A percentile compares a stretch with the other conserved stretches of the same genome.
Evolutionary conservation across 306 rosid genomes (phyloP).

Genomic region (Begonia masoniana): DNA sequence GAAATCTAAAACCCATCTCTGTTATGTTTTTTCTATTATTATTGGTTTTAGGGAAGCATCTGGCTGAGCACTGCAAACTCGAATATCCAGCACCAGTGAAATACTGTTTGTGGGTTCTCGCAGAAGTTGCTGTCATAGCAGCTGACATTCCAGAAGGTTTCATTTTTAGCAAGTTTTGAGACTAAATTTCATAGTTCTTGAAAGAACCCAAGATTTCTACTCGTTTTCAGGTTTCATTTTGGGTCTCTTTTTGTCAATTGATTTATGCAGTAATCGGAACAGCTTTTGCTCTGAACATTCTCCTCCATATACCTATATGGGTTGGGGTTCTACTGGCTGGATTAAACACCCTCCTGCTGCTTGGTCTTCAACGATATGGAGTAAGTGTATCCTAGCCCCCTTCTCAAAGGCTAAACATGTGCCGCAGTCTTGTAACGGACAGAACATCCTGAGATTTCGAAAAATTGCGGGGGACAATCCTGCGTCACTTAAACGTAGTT

Average conservation of each 20-base stretch:
- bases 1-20: no score
- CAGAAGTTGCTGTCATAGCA: slow-evolving; percentile 11
- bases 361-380: slow-evolving; percentile 11
- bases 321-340: slow-evolving; percentile 13
- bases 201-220: no score
- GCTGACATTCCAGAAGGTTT: slow-evolving; percentile 11
- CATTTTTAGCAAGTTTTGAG: background rate
- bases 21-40: no score
- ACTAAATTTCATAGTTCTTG: no score
- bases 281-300: slow-evolving; percentile 10
- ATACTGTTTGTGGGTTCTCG: slow-evolving; percentile 8
- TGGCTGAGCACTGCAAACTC: slow-evolving; percentile 11
- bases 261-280: slow-evolving; percentile 8
- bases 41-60: slow-evolving; percentile 10
- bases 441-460: no score
- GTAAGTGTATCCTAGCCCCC: background rate
- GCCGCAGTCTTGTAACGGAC: no score
- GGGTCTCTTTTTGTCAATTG: no score
- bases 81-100: slow-evolving; percentile 5
- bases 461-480: no score
- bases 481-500: no score
- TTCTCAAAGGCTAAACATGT: no score
- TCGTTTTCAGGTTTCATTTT: no score
- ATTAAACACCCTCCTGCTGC: slow-evolving; percentile 9
- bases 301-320: slow-evolving; percentile 10